phyloP scores from a whole-genome alignment of 345 rosid species.

The Populus alba region DNA sequence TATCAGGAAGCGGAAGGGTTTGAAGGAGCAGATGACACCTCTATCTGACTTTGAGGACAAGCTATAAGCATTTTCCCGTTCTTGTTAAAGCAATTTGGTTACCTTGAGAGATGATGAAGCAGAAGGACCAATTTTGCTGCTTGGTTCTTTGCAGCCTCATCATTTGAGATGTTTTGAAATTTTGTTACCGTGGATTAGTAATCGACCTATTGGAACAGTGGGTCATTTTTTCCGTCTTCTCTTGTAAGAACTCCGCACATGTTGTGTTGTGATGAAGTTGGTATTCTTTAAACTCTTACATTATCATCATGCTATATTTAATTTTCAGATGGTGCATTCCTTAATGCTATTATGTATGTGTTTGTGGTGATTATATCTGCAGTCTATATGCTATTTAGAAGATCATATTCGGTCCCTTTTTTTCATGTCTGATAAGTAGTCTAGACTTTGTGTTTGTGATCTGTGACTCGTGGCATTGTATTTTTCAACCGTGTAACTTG shows the following conservation, averaged over 20 bases:
- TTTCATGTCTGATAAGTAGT: too few species aligned
- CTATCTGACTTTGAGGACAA: conserved; percentile 74
- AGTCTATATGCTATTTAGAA: background rate
- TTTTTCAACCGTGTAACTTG: too few species aligned
- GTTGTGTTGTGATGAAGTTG: background rate
- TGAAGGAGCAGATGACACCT: conserved; percentile 82
- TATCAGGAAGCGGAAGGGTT: conserved; percentile 79
- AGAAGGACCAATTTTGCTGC: background rate
- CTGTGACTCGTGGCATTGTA: too few species aligned
- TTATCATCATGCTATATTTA: background rate
- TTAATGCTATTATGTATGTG: background rate
- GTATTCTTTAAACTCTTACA: background rate
- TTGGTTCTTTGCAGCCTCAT: background rate
- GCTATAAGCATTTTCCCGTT: conserved; percentile 27
- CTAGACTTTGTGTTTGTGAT: too few species aligned
- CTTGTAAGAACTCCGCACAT: background rate
- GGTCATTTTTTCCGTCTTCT: background rate
- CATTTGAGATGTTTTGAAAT: background rate
- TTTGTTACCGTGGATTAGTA: background rate
- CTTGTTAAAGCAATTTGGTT: background rate
- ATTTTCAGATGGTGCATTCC: background rate
- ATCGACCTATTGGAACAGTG: background rate
- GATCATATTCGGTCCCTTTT: too few species aligned
- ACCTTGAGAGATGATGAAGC: background rate
- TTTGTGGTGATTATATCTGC: background rate